These are phyloP conservation scores for Coffea canephora DNA, from an alignment of 257 asterid species.

Conservation along the genomic window DNA sequence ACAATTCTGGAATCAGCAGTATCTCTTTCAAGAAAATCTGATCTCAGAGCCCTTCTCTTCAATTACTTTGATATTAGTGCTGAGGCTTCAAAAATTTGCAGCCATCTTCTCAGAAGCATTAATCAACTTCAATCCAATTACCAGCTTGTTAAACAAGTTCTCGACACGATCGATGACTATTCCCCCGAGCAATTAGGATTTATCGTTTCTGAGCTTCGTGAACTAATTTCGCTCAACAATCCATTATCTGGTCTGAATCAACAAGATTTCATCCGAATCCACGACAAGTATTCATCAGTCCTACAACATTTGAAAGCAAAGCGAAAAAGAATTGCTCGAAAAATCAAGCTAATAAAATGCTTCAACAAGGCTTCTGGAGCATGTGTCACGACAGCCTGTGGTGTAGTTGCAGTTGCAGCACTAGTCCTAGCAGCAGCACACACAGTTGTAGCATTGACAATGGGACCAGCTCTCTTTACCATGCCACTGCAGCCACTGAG, in stretches of 20 bases:
- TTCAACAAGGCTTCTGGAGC: slow-evolving; percentile 49
- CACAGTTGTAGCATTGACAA: slow-evolving; percentile 42
- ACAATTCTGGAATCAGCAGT: slow-evolving; percentile 46
- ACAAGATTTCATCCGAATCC: slow-evolving; percentile 40
- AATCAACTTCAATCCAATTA: slow-evolving; percentile 45
- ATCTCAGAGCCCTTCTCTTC: slow-evolving; percentile 51
- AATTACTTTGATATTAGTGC: slow-evolving; percentile 66
- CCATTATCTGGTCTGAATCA: slow-evolving; percentile 38
- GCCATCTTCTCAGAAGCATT: slow-evolving; percentile 46
- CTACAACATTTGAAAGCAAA: slow-evolving; percentile 36
- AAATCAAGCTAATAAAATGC: slow-evolving; percentile 40
- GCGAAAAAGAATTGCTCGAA: slow-evolving; percentile 35
- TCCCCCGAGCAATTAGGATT: slow-evolving; percentile 19
- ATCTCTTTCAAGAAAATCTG: slow-evolving; percentile 29
- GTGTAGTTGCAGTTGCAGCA: slow-evolving; percentile 48
- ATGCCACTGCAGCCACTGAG: slow-evolving; percentile 39
- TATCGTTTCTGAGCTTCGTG: slow-evolving; percentile 30
- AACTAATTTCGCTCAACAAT: slow-evolving; percentile 27
- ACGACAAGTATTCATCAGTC: slow-evolving; percentile 37
- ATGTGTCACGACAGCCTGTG: slow-evolving; percentile 44
- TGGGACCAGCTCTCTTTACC: slow-evolving; percentile 46
- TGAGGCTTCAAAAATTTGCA: slow-evolving; percentile 64
- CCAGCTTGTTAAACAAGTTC: slow-evolving; percentile 29
- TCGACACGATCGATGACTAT: slow-evolving; percentile 26
- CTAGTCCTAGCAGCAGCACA: slow-evolving; percentile 48